phyloP scores from a whole-genome alignment of 352 stramenopile genomes.

The Pythium aristosporum region DNA sequence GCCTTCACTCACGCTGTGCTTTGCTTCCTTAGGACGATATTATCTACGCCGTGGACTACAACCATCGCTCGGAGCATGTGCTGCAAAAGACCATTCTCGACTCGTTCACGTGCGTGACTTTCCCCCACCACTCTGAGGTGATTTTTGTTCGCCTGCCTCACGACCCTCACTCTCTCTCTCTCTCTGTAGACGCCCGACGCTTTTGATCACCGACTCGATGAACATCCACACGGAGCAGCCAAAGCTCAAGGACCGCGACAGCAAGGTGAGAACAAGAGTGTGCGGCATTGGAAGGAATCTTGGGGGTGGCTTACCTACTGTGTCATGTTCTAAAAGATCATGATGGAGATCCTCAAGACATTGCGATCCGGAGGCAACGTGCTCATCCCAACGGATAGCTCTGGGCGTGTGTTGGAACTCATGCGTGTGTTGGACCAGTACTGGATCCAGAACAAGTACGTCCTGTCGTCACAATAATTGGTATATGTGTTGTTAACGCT shows the following conservation, averaged over 20 bases:
- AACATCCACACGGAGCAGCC: conserved; percentile 82
- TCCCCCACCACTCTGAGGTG: neutral
- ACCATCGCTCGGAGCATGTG: conserved; percentile 94
- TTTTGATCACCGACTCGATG: conserved; percentile 90
- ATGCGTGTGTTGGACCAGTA: conserved; percentile 94
- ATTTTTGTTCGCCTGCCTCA: neutral
- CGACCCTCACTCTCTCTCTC: conserved; percentile 7
- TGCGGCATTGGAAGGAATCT: neutral
- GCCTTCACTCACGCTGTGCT: neutral
- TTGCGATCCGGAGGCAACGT: conserved; percentile 93
- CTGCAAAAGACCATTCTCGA: conserved; percentile 93
- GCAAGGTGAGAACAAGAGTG: conserved; percentile 44
- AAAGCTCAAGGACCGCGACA: conserved; percentile 87
- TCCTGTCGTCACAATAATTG: neutral
- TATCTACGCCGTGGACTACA: conserved; percentile 91
- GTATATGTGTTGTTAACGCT: neutral
- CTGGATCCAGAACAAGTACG: conserved; percentile 94
- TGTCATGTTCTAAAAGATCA: conserved; percentile 51
- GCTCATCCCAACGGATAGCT: conserved; percentile 94
- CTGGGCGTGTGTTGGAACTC: conserved; percentile 93
- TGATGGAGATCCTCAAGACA: conserved; percentile 92
- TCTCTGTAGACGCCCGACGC: conserved; percentile 59
- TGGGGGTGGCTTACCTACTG: neutral
- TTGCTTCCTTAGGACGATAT: conserved; percentile 81
- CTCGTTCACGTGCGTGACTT: conserved; percentile 80